phyloP scores from a whole-genome alignment of 257 asterid species.

The Petunia axillaris region DNA sequence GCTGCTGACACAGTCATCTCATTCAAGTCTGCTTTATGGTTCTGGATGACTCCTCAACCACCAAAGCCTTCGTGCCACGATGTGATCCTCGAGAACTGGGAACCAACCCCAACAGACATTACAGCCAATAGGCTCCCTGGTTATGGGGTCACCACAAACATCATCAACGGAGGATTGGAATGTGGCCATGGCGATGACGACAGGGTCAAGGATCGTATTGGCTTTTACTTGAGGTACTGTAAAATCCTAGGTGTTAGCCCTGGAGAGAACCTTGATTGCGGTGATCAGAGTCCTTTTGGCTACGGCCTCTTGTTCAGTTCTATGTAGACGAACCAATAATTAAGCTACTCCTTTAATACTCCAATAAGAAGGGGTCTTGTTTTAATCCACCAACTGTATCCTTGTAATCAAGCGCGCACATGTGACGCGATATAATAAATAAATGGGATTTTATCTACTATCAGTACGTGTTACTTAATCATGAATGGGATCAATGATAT shows the following conservation, averaged over 20 bases:
- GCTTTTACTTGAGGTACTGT: conserved; percentile 35
- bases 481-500: too few relatives aligned
- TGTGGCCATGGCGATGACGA: conserved; percentile 34
- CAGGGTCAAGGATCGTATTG: conserved; percentile 30
- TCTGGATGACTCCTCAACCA: conserved; percentile 43
- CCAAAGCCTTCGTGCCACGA: conserved; percentile 43
- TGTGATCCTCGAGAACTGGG: conserved; percentile 37
- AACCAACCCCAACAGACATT: conserved; percentile 31
- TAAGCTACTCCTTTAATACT: neutral
- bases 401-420: neutral
- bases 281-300: conserved; percentile 33
- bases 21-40: conserved; percentile 46
- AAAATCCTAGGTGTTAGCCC: conserved; percentile 32
- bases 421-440: too few relatives aligned
- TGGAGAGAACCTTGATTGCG: conserved; percentile 38
- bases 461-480: too few relatives aligned
- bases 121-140: conserved; percentile 35
- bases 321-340: neutral
- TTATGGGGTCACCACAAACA: conserved; percentile 40
- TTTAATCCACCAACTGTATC: neutral
- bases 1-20: conserved; percentile 33
- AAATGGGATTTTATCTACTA: too few relatives aligned
- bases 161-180: conserved; percentile 41
- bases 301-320: neutral
- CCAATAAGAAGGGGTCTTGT: neutral